Percentiles rank a stretch among this genome's conserved stretches.
phyloP scores from a whole-genome alignment of 2,329 filamentous ascomycete species.

The Magnaporthiopsis poae region DNA sequence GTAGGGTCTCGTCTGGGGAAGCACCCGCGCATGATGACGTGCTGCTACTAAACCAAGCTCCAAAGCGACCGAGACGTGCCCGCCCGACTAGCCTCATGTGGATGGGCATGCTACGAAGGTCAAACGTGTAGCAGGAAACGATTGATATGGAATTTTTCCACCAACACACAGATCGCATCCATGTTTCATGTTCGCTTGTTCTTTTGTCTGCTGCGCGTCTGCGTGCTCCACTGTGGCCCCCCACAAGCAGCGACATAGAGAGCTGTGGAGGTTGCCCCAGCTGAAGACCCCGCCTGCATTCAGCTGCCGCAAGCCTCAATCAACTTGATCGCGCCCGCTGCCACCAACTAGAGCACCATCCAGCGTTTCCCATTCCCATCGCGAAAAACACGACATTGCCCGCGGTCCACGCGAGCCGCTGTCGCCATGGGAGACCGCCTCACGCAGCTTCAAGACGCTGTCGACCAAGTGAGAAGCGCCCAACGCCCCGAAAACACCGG shows the following conservation, averaged over 20 bases:
- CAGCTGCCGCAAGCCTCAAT: background rate
- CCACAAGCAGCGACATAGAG: background rate
- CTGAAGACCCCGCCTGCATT: background rate
- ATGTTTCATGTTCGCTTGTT: too few relatives aligned
- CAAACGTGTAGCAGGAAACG: background rate
- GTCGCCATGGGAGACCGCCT: slow-evolving; percentile 59
- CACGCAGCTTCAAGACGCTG: slow-evolving; percentile 75
- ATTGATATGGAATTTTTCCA: too few relatives aligned
- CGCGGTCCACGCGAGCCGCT: slow-evolving; percentile 14
- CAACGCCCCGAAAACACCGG: background rate
- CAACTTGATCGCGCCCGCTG: background rate
- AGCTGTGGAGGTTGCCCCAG: background rate
- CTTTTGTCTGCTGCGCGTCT: background rate
- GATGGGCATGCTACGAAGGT: background rate
- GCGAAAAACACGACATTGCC: background rate
- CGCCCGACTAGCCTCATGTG: background rate
- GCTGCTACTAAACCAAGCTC: background rate
- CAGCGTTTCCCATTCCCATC: background rate
- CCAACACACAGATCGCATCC: too few relatives aligned
- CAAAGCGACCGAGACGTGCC: background rate
- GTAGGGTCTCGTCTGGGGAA: slow-evolving; percentile 15
- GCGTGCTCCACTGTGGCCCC: background rate
- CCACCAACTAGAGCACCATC: background rate
- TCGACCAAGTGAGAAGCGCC: slow-evolving; percentile 56
- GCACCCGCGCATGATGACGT: background rate